Base-by-base conservation (phyloP, 2,329 filamentous ascomycete species). In the Didymella arachidicola region DNA sequence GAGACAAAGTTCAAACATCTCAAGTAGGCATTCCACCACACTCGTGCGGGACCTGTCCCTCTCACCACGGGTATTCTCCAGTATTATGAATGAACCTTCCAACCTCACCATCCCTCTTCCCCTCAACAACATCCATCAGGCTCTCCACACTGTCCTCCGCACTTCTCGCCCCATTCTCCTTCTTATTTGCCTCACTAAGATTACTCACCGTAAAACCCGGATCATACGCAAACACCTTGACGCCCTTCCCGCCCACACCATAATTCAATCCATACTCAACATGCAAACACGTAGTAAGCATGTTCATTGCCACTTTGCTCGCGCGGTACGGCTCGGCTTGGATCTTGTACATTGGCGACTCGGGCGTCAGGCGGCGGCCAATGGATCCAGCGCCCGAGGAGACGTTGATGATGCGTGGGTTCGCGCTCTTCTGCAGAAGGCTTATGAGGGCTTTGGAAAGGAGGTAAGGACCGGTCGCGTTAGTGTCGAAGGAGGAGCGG, bases 281-380 rank as follows among this genome's bases (percentile, higher is more conserved):
- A 44, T 19, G 64, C 72, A 22, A 67, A 67, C 5, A 72, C 11
- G 71, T 68, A 8, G 67, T 71, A 12, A 79, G 54, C 77, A 80
- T 79, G 38, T 78, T 78, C 60, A 78, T 54, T 1, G 78, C 78
- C 4, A 75, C 69, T 59, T 79, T 80, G 27, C 70, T 75, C 0
- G 73, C 69, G 4, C 73, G 70, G 49, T 79, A 80, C 19, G 69
- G 70, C 5, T 71, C 61, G 2, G 53, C 55, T 22, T 66, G 54
- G 2, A 69, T 58, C 19, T 71, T 71, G 57, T 76, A 75, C 51
- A 69, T 68, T 1, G 65, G 59, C 1, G 63, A 67, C 12, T 62
- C 64, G 1, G 69, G 45, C 29, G 72, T 70, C 0, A 77, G 61
- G 0, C 73, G 65, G 0, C 65, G 61, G 0, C 56, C 67, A 7